These are phyloP conservation scores for Boletus fagicola DNA, from an alignment of 768 basidiomycete genomes.

Conservation along the genomic window DNA sequence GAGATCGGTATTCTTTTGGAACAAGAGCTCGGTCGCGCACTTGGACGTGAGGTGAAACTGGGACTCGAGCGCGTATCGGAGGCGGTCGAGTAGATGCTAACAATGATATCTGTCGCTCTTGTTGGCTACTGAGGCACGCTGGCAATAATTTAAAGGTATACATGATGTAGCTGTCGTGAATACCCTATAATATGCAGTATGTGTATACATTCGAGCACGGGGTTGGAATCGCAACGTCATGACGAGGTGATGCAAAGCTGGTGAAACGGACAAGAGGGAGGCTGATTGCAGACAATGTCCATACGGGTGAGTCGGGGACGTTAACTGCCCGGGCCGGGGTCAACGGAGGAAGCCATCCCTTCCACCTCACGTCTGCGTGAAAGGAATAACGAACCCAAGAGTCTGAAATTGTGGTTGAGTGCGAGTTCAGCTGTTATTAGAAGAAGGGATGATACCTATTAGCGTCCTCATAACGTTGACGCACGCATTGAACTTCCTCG, in stretches of 20 bases:
- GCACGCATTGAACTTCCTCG: slow-evolving; percentile 47
- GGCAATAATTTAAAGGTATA: slow-evolving; percentile 3
- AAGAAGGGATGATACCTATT: slow-evolving; percentile 51
- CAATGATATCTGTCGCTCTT: neutral
- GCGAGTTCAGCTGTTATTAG: neutral
- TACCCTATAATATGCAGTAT: slow-evolving; percentile 12
- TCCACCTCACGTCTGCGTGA: slow-evolving; percentile 47
- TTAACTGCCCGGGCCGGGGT: slow-evolving; percentile 1
- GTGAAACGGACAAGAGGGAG: neutral
- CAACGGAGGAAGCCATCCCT: neutral
- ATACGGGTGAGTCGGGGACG: neutral
- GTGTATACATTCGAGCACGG: neutral
- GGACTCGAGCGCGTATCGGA: slow-evolving; percentile 30
- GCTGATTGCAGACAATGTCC: neutral
- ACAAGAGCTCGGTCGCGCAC: slow-evolving; percentile 55
- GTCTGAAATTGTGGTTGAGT: slow-evolving; percentile 37
- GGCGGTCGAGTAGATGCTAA: slow-evolving; percentile 14
- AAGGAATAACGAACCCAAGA: slow-evolving; percentile 64
- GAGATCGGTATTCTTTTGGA: slow-evolving; percentile 63
- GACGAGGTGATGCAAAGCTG: neutral
- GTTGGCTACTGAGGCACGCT: neutral
- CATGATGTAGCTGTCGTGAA: neutral
- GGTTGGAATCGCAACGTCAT: neutral
- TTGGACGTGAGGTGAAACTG: slow-evolving; percentile 37
- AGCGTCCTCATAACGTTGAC: slow-evolving; percentile 58